phyloP scores from a whole-genome alignment of 2,329 filamentous ascomycete species.

The Chrysoporthe austroafricana region DNA sequence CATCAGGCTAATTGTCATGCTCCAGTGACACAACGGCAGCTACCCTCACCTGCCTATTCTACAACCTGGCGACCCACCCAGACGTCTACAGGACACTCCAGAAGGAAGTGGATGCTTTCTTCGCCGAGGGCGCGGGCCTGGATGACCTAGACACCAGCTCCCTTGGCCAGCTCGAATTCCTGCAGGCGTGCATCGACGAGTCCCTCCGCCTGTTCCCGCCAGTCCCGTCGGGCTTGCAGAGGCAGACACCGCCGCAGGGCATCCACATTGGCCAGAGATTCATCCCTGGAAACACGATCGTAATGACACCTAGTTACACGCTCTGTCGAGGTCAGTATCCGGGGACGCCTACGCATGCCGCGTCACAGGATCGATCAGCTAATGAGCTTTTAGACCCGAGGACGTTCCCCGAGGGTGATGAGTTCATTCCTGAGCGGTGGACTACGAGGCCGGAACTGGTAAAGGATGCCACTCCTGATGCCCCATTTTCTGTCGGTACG shows the following conservation, averaged over 20 bases:
- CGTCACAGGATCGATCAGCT: neutral
- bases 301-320: constrained; percentile 32
- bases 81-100: constrained; percentile 28
- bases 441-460: constrained; percentile 20
- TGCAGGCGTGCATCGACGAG: constrained; percentile 25
- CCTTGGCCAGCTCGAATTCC: constrained; percentile 24
- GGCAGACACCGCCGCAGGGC: constrained; percentile 38
- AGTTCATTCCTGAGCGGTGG: constrained; percentile 33
- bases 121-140: constrained; percentile 24
- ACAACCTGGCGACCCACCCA: constrained; percentile 28
- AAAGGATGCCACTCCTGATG: constrained; percentile 13
- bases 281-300: constrained; percentile 32
- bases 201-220: constrained; percentile 24
- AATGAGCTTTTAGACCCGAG: constrained; percentile 17
- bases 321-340: constrained; percentile 28
- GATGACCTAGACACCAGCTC: constrained; percentile 23
- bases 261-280: constrained; percentile 31
- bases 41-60: constrained; percentile 31
- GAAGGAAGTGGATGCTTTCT: constrained; percentile 24
- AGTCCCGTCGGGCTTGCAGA: constrained; percentile 20
- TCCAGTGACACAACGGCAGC: constrained; percentile 31
- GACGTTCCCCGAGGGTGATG: constrained; percentile 22
- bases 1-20: neutral
- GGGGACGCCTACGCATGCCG: too few species aligned
- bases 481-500: constrained; percentile 24